Base-by-base conservation (phyloP, 208 protist genomes). In the Trichomonas vaginalis region DNA sequence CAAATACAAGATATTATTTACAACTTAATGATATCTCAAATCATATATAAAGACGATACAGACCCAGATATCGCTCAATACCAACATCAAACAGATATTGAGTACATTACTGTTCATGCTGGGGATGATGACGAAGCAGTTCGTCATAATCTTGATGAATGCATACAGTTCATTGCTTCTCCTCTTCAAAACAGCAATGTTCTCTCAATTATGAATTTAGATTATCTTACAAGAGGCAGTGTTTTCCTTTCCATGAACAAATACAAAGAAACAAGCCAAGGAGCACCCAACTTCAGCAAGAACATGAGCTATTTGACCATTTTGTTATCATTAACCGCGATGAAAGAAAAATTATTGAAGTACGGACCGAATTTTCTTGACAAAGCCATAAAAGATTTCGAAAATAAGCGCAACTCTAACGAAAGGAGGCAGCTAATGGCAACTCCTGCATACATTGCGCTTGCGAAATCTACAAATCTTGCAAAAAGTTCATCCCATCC, bases 1-100 rank as follows among this genome's bases (percentile, higher is more conserved):
- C 42, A 8, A 9, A 80, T 97, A 45, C 96, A 97, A 83, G 46
- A 35, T 39, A 37, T 97, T 95, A 96, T 96, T 46, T 88, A 96
- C 32, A 90, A 95, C 42, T 61, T 97, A 9, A 83, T 80, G 83
- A 96, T 96, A 6, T 48, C n/a, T 35, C 61, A 96, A 95, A 42
- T 96, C 23, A 9, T 70, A 48, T 90, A 92, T 39, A 86, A 46
- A 39, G 46, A 95, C 70, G 46, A 92, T 23, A 49, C 96, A 35
- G 62, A 95, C 82, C 45, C 51, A 35, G 95, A 96, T 40, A 80
- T 96, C 45, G 37, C 27, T 23, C n/a, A 96, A 95, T 96, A 90
- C 61, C 92, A 79, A 80, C 46, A 95, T 32, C 32, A 80, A 80
- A 95, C 49, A 48, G 40, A 95, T 80, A 39, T 80, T 21, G 92